Evolutionary conservation across 495 filamentous ascomycete genomes (phyloP), one percentile per base, ranked within the genome.

Genomic region (Lineolata rhizophorae): DNA sequence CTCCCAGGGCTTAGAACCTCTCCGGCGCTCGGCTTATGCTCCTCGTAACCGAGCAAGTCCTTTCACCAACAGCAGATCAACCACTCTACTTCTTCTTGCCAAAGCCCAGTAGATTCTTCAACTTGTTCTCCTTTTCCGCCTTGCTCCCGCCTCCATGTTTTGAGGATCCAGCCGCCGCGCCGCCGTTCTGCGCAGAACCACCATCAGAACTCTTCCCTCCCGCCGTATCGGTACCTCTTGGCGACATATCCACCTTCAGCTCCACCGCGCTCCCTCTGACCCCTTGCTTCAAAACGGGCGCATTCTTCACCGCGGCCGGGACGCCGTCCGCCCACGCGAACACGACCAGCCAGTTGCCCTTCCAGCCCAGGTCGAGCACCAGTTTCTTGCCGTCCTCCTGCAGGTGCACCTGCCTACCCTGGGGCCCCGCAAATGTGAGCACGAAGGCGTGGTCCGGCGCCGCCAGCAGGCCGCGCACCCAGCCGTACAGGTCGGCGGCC

Each of bases 311-410:
- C 16, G 54, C 53, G 1, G 39, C 37, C 12, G 55, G 51, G 10
- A 58, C 71, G 5, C 39, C 47, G 5, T 73, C 64, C 27, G 70
- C 65, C 83, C 82, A 94, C 14, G 65, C 46, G 25, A 94, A 69
- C 33, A 77, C 83, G 19, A 95, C 58, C 15, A 90, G 52, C 18
- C 80, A 71, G 8, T 67, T 58, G 2, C 72, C 68, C 30, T 55
- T 60, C 38, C 94, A 62, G 3, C 69, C 60, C 31, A 90, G 62
- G 34, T 76, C 69, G 32, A 64, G 59, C 35, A 93, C 77, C 20
- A 97, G 49, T n/a, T 55, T 62, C 27, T 51, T 56, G 34, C 58
- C 51, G 9, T 57, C 52, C 1, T 55, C 51, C 10, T 64, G 45
- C 14, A 48, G 27, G 8, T 21, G 20, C 10, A 48, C 32, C 21